Conservation (phyloP, 768 basidiomycete genomes). For the Agaricus blazei region DNA sequence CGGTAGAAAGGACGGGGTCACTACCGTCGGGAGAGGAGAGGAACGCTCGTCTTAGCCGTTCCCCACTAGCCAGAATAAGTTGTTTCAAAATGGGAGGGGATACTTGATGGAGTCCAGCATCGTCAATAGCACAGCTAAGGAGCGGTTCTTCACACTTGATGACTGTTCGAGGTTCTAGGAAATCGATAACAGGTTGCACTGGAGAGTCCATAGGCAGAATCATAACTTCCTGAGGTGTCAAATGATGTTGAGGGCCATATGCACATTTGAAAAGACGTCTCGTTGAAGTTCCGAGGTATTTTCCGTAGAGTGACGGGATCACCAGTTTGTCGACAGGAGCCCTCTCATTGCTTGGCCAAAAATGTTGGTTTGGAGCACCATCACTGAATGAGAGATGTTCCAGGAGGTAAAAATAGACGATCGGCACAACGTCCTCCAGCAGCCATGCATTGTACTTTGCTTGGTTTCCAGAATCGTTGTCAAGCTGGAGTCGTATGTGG, state of each 20-base stretch:
- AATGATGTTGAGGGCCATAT: background rate
- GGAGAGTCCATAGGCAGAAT: background rate
- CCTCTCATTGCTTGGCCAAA: slow-evolving; percentile 4
- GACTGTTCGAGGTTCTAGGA: background rate
- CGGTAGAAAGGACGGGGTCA: background rate
- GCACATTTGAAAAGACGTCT: slow-evolving; percentile 4
- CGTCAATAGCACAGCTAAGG: slow-evolving; percentile 4
- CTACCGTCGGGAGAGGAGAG: background rate
- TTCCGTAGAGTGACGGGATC: slow-evolving; percentile 3
- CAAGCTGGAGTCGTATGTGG: slow-evolving; percentile 31
- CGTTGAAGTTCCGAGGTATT: background rate
- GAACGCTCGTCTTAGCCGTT: background rate
- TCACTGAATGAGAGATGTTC: slow-evolving; percentile 14
- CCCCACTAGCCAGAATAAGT: background rate
- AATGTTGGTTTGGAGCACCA: slow-evolving; percentile 5
- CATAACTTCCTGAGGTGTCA: background rate
- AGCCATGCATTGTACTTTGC: slow-evolving; percentile 40
- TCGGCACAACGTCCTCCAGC: slow-evolving; percentile 28
- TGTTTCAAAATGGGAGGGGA: background rate
- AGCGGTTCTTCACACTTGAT: slow-evolving; percentile 2
- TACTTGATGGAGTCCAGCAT: background rate
- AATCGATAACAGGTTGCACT: background rate
- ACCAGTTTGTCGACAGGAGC: background rate
- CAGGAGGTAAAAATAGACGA: slow-evolving; percentile 34
- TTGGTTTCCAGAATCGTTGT: slow-evolving; percentile 19